Evolutionary conservation across 768 basidiomycete species (phyloP), one percentile per base, ranked within the genome.

Genomic region (Ephemerocybe angulata): DNA sequence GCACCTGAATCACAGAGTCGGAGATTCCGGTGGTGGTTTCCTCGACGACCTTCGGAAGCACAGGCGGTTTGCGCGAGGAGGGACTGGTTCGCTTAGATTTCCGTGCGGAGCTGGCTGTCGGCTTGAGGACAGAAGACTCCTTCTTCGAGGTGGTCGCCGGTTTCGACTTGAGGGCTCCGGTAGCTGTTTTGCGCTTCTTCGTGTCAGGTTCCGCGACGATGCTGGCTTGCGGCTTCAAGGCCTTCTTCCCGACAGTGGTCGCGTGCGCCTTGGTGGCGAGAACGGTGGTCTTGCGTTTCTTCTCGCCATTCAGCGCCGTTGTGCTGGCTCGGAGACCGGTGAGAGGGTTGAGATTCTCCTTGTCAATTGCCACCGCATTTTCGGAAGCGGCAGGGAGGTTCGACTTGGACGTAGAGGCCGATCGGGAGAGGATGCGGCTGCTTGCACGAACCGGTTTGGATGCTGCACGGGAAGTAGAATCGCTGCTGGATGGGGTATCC

Each of bases 301-400:
- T 88, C 6, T 68, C 67, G 27, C 70, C 65, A 17, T 70, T 67
- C 53, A 57, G 63, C 4, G 59, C 60, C 15, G 72, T 63, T 17
- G 76, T 63, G 31, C 73, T 78, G 2, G 83, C 69, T 33, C 81
- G 83, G 56, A 81, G 78, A 5, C 89, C 89, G 3, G 89, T 90
- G 61, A 85, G 58, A 42, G 89, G 89, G 67, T 90, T 78, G 41
- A 85, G 74, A 65, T 91, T 91, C 71, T 91, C 89, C 76, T 91
- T 91, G 74, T 90, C 87, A 37, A 74, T 62, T 33, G 75, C 68
- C 10, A 70, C 67, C 24, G 69, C 66, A 4, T 74, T 67, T 56
- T 72, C 69, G 53, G 70, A 59, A 7, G 67, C 58, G 60, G 38
- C 15, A 19, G 29, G 48, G 31, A 30, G 29, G 48, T 50, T 47